Evolutionary conservation across 495 filamentous ascomycete genomes (phyloP).

Genomic region (Gamarada debralockiae): DNA sequence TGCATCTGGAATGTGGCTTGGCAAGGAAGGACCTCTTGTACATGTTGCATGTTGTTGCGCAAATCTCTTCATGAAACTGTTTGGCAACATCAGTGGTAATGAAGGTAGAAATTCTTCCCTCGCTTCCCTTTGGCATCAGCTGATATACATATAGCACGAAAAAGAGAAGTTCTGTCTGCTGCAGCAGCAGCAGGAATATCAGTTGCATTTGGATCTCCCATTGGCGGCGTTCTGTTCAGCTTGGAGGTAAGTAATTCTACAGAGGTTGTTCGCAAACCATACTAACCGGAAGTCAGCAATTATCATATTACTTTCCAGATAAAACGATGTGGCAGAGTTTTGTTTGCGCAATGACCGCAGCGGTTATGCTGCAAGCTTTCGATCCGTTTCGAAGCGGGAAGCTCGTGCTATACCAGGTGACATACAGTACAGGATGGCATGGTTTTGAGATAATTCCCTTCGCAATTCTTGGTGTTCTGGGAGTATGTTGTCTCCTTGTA

Average conservation of each 20-base stretch:
- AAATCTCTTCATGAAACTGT: conserved; percentile 91
- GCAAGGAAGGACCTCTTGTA: conserved; percentile 94
- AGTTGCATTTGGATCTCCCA: conserved; percentile 95
- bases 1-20: conserved; percentile 95
- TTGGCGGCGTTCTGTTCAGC: conserved; percentile 90
- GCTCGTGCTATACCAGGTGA: conserved; percentile 94
- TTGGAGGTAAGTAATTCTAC: conserved; percentile 62
- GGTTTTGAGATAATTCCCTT: conserved; percentile 92
- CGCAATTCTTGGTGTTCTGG: conserved; percentile 79
- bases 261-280: neutral
- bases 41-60: conserved; percentile 98
- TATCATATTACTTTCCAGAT: conserved; percentile 98
- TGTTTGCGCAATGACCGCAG: conserved; percentile 96
- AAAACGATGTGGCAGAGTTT: conserved; percentile 99
- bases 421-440: conserved; percentile 89
- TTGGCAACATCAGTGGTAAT: conserved; percentile 77
- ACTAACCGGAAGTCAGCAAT: conserved; percentile 44
- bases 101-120: conserved; percentile 58
- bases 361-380: conserved; percentile 85
- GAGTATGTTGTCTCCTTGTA: conserved; percentile 34
- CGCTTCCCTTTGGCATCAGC: conserved; percentile 8
- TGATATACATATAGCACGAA: conserved; percentile 59
- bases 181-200: conserved; percentile 94
- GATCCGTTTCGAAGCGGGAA: conserved; percentile 97
- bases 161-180: conserved; percentile 92